These are phyloP conservation scores for Stephania yunnanensis DNA, from an alignment of 164 flowering plant species.

Conservation along the genomic window DNA sequence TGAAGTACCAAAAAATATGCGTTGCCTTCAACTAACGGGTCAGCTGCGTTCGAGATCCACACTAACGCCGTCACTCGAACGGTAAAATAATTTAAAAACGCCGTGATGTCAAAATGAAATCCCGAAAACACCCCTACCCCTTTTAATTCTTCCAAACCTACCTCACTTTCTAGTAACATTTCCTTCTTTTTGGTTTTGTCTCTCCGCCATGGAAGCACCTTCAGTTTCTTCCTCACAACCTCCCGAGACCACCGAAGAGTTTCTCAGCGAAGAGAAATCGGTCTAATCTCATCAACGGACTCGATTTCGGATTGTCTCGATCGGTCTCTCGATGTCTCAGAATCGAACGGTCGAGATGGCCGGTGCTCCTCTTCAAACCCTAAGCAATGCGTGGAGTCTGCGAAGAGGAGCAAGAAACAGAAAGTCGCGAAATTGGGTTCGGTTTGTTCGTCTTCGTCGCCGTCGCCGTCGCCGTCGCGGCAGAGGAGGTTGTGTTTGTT, in stretches of 20 bases:
- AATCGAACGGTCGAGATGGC: background rate
- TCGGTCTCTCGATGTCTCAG: background rate
- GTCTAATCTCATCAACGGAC: background rate
- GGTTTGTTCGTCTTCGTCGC: constrained; percentile 4
- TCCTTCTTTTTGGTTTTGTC: background rate
- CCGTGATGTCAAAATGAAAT: too few species aligned
- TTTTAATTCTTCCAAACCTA: too few species aligned
- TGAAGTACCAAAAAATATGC: too few species aligned
- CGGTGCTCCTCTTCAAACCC: background rate
- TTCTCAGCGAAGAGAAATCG: background rate
- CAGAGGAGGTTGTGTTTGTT: constrained; percentile 27
- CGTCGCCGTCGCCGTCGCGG: constrained; percentile 12
- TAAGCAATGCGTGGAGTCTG: background rate
- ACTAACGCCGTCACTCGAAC: too few species aligned
- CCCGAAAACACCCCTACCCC: too few species aligned
- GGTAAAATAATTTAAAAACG: too few species aligned
- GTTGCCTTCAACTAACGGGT: too few species aligned
- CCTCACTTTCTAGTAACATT: too few species aligned
- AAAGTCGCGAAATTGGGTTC: background rate
- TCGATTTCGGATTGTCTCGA: background rate
- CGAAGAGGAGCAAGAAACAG: background rate
- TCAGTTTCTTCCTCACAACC: background rate
- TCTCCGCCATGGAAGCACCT: constrained; percentile 7
- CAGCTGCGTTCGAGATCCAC: too few species aligned
- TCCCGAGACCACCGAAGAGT: background rate